A percentile compares a stretch with the other conserved stretches of the same genome.
phyloP scores from a whole-genome alignment of 1,284 basidiomycete species.

The Rhodotorula glutinis region DNA sequence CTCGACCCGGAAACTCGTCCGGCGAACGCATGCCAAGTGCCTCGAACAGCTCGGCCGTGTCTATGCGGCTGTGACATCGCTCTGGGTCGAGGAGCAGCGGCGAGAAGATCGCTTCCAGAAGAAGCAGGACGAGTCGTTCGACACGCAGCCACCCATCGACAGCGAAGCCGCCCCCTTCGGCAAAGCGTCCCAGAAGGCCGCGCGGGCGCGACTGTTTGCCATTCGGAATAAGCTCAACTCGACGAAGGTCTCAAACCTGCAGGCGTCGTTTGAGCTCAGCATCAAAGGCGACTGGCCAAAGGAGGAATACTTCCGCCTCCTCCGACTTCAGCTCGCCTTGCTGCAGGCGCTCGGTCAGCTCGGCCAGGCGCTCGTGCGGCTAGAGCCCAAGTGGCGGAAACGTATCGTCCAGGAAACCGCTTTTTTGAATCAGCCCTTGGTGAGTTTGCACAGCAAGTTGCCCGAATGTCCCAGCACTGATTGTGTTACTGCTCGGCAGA shows the following conservation, averaged over 20 bases:
- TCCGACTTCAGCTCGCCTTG: slow-evolving; percentile 24
- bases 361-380: slow-evolving; percentile 10
- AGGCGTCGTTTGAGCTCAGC: slow-evolving; percentile 21
- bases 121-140: neutral
- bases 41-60: slow-evolving; percentile 27
- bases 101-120: neutral
- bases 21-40: slow-evolving; percentile 31
- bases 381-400: slow-evolving; percentile 28
- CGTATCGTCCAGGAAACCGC: slow-evolving; percentile 26
- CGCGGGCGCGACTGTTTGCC: slow-evolving; percentile 27
- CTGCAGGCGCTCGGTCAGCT: slow-evolving; percentile 29
- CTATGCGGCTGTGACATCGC: slow-evolving; percentile 20
- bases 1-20: slow-evolving; percentile 21
- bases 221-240: slow-evolving; percentile 28
- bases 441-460: neutral
- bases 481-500: neutral
- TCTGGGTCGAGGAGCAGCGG: slow-evolving; percentile 25
- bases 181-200: slow-evolving; percentile 1
- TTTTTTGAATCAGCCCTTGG: slow-evolving; percentile 31
- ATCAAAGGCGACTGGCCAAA: slow-evolving; percentile 33
- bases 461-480: neutral
- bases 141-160: neutral
- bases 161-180: slow-evolving; percentile 3
- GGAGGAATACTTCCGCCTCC: slow-evolving; percentile 14
- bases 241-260: slow-evolving; percentile 7